Conservation (phyloP, 352 stramenopile species). For the Phytophthora multivora region DNA sequence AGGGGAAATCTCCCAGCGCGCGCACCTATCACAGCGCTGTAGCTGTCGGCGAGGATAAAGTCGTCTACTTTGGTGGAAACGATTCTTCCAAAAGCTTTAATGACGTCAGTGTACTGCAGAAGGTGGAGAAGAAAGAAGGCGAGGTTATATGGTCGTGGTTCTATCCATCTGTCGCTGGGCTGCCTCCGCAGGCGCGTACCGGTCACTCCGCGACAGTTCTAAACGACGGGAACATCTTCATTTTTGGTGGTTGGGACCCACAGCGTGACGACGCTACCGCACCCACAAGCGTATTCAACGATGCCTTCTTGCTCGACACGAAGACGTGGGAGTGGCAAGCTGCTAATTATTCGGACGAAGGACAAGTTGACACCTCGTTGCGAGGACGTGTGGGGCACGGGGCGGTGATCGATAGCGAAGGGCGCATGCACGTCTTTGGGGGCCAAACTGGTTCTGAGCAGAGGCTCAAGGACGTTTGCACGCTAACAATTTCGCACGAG, state of each 20-base stretch:
- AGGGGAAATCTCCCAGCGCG: slow-evolving; percentile 85
- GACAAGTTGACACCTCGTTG: slow-evolving; percentile 8
- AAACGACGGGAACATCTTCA: slow-evolving; percentile 84
- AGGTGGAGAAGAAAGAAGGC: slow-evolving; percentile 26
- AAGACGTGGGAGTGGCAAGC: slow-evolving; percentile 90
- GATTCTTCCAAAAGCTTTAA: slow-evolving; percentile 92
- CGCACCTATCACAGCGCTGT: slow-evolving; percentile 92
- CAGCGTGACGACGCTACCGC: slow-evolving; percentile 59
- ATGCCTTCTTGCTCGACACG: slow-evolving; percentile 92
- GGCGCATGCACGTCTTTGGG: slow-evolving; percentile 86
- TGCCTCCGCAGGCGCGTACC: slow-evolving; percentile 77
- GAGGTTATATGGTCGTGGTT: slow-evolving; percentile 84
- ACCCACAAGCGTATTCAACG: slow-evolving; percentile 79
- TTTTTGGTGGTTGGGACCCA: slow-evolving; percentile 95
- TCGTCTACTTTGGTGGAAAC: slow-evolving; percentile 95
- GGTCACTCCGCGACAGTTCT: slow-evolving; percentile 91
- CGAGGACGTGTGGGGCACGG: slow-evolving; percentile 87
- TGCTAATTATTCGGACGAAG: slow-evolving; percentile 47
- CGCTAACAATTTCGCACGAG: slow-evolving; percentile 41
- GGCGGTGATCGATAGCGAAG: slow-evolving; percentile 66
- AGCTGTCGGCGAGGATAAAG: slow-evolving; percentile 55
- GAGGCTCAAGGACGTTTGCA: slow-evolving; percentile 85
- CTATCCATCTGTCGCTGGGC: slow-evolving; percentile 80
- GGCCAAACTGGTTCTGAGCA: slow-evolving; percentile 82
- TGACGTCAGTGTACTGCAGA: slow-evolving; percentile 91